Conservation (phyloP, 352 stramenopile genomes). For the Peronospora belbahrii region DNA sequence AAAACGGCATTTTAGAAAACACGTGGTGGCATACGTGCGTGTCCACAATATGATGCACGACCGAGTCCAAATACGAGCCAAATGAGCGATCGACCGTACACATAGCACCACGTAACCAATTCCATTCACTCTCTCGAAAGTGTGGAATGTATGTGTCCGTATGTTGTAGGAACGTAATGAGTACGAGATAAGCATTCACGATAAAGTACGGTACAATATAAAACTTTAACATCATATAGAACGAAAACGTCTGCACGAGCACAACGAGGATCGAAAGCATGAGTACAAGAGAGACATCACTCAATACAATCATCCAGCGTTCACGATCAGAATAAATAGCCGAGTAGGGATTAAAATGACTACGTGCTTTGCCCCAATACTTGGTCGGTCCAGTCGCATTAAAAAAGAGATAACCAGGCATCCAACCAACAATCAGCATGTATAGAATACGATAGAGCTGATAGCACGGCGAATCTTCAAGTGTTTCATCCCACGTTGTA, state of each 20-base stretch:
- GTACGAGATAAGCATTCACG: slow-evolving; percentile 93
- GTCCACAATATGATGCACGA: slow-evolving; percentile 96
- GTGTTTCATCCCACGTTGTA: slow-evolving; percentile 56
- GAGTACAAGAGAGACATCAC: slow-evolving; percentile 83
- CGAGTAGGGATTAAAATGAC: slow-evolving; percentile 94
- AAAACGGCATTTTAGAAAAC: slow-evolving; percentile 99
- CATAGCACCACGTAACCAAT: slow-evolving; percentile 93
- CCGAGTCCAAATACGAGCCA: slow-evolving; percentile 91
- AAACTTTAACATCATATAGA: slow-evolving; percentile 85
- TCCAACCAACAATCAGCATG: slow-evolving; percentile 93
- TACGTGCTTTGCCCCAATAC: slow-evolving; percentile 77
- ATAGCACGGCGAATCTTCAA: slow-evolving; percentile 92
- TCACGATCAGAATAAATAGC: slow-evolving; percentile 92
- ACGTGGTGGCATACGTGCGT: slow-evolving; percentile 98
- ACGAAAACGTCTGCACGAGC: slow-evolving; percentile 57
- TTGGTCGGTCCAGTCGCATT: slow-evolving; percentile 90
- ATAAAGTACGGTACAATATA: slow-evolving; percentile 95
- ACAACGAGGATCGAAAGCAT: slow-evolving; percentile 49
- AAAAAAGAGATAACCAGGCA: slow-evolving; percentile 96
- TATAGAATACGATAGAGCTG: slow-evolving; percentile 91
- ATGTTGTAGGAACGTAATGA: slow-evolving; percentile 98
- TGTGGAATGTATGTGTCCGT: slow-evolving; percentile 96
- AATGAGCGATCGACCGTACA: slow-evolving; percentile 97
- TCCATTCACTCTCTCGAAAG: slow-evolving; percentile 92
- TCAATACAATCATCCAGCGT: slow-evolving; percentile 89